Percentiles rank a stretch among this genome's conserved stretches.
Evolutionary conservation across 371 early-diverging fungal genomes (phyloP).

Genomic region (Cokeromyces recurvatus): DNA sequence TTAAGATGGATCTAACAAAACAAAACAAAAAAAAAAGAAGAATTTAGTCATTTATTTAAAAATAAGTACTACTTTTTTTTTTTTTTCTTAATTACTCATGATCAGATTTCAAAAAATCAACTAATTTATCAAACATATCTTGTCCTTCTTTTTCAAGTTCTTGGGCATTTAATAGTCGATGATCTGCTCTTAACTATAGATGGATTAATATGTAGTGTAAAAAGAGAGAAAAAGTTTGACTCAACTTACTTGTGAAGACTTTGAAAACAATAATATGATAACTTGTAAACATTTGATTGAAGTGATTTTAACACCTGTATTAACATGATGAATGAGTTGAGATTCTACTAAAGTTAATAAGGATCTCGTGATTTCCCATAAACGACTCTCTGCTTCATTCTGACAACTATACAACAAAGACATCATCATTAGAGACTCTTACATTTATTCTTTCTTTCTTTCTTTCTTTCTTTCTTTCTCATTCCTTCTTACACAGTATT

Average conservation of each 20-base stretch:
- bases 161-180: constrained; percentile 32
- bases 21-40: no score
- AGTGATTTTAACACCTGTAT: constrained; percentile 36
- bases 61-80: neutral
- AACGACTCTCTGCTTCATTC: constrained; percentile 37
- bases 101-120: constrained; percentile 9
- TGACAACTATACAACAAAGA: no score
- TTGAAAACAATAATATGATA: constrained; percentile 33
- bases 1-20: constrained; percentile 25
- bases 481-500: constrained; percentile 19
- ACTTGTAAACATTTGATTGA: constrained; percentile 46
- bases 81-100: constrained; percentile 12
- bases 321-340: constrained; percentile 21
- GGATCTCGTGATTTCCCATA: constrained; percentile 32
- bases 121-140: constrained; percentile 18
- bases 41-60: neutral
- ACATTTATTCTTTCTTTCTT: no score
- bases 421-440: no score
- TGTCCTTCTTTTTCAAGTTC: constrained; percentile 33
- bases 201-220: no score
- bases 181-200: constrained; percentile 27
- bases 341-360: constrained; percentile 23
- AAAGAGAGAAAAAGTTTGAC: no score
- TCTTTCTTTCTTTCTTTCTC: no score
- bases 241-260: constrained; percentile 9